A percentile compares a stretch with the other conserved stretches of the same genome.
Evolutionary conservation across 2,329 filamentous ascomycete species (phyloP).

Genomic region (Exserohilum turcica): DNA sequence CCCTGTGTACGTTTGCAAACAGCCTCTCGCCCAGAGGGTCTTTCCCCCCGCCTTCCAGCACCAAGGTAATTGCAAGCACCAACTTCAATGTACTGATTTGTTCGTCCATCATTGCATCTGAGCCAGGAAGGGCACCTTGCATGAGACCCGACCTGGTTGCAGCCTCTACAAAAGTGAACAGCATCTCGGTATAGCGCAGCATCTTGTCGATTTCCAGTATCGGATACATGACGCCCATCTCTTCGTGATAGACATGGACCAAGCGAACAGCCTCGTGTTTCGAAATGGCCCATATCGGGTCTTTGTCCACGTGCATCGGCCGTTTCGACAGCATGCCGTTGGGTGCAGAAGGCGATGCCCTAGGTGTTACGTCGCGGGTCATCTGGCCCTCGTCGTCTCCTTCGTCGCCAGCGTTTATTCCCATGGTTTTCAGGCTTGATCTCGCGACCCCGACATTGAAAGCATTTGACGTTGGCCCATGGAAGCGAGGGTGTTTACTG

Average conservation of each 20-base stretch:
- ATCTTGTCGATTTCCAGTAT: slow-evolving; percentile 75
- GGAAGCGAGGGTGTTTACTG: slow-evolving; percentile 67
- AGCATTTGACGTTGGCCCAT: slow-evolving; percentile 81
- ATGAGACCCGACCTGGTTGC: slow-evolving; percentile 64
- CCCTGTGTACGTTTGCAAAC: slow-evolving; percentile 75
- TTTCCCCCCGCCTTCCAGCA: slow-evolving; percentile 78
- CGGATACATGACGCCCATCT: slow-evolving; percentile 91
- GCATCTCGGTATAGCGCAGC: slow-evolving; percentile 69
- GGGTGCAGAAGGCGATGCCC: slow-evolving; percentile 49
- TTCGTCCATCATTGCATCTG: slow-evolving; percentile 66
- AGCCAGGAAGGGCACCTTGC: slow-evolving; percentile 58
- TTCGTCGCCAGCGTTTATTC: slow-evolving; percentile 71
- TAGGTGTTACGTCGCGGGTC: slow-evolving; percentile 60
- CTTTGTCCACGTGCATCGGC: slow-evolving; percentile 58
- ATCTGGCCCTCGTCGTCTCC: slow-evolving; percentile 63
- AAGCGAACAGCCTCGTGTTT: slow-evolving; percentile 81
- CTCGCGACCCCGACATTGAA: slow-evolving; percentile 88
- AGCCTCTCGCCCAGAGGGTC: slow-evolving; percentile 74
- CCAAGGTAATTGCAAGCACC: slow-evolving; percentile 76
- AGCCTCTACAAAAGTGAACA: slow-evolving; percentile 76
- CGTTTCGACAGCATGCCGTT: slow-evolving; percentile 20
- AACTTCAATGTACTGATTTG: slow-evolving; percentile 78
- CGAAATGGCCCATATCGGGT: slow-evolving; percentile 79
- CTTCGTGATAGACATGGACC: slow-evolving; percentile 82
- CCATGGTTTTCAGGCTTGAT: slow-evolving; percentile 86